A percentile compares a stretch with the other conserved stretches of the same genome.
phyloP scores from a whole-genome alignment of 768 basidiomycete genomes.

The Tubosaeta sp. region DNA sequence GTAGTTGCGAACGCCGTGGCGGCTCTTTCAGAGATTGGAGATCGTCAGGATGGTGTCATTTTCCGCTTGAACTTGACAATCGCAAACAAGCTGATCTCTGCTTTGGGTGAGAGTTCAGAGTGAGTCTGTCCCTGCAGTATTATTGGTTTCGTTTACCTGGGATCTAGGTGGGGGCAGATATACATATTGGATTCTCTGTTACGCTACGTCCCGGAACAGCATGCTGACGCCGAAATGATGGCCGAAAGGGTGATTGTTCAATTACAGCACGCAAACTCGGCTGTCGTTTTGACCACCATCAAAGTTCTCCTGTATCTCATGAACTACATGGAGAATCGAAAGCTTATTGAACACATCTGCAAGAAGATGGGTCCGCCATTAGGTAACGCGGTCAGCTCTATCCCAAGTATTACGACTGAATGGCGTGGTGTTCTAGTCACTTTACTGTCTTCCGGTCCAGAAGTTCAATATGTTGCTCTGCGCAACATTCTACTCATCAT shows the following conservation, averaged over 20 bases:
- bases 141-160: constrained; percentile 9
- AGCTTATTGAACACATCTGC: constrained; percentile 83
- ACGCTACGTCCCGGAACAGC: constrained; percentile 87
- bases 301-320: constrained; percentile 94
- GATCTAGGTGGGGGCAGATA: constrained; percentile 91
- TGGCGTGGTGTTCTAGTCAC: constrained; percentile 58
- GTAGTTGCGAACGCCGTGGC: constrained; percentile 98
- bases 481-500: constrained; percentile 97
- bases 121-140: constrained; percentile 40
- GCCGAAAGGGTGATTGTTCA: constrained; percentile 94
- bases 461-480: constrained; percentile 97
- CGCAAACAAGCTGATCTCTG: constrained; percentile 86
- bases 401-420: constrained; percentile 1
- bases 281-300: constrained; percentile 98
- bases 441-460: constrained; percentile 91
- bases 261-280: constrained; percentile 97
- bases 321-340: constrained; percentile 97
- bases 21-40: constrained; percentile 93
- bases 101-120: constrained; percentile 96
- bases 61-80: constrained; percentile 85
- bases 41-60: constrained; percentile 90
- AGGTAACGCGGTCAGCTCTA: constrained; percentile 43
- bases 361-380: constrained; percentile 98
- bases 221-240: constrained; percentile 87
- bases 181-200: constrained; percentile 94